Conservation (phyloP, 768 basidiomycete species). For the Goffeauzyma gilvescens region DNA sequence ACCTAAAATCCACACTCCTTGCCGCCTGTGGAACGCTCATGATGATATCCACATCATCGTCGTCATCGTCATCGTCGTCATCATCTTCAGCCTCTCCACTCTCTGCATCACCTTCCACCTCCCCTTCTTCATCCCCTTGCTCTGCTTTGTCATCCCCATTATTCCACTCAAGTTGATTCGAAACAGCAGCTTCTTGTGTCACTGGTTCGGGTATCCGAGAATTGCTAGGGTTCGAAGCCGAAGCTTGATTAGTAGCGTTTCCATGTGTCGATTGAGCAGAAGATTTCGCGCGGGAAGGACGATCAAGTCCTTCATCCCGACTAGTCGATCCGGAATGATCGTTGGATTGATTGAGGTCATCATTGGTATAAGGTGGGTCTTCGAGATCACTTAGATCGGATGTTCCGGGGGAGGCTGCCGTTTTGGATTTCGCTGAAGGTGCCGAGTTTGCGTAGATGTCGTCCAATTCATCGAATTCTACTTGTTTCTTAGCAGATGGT, state of each 20-base stretch:
- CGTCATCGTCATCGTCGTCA: slow-evolving; percentile 18
- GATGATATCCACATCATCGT: slow-evolving; percentile 27
- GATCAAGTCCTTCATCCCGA: too few species aligned
- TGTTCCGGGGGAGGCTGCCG: too few species aligned
- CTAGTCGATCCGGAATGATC: not conserved
- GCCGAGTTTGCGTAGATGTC: slow-evolving; percentile 7
- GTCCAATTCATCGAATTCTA: slow-evolving; percentile 1
- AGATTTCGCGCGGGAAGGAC: too few species aligned
- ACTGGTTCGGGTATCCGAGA: slow-evolving; percentile 21
- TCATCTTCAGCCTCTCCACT: slow-evolving; percentile 15
- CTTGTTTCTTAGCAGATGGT: not conserved
- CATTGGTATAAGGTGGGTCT: too few species aligned
- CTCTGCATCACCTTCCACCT: slow-evolving; percentile 11
- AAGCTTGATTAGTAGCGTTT: not conserved
- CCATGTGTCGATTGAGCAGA: not conserved
- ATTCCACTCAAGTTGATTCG: too few species aligned
- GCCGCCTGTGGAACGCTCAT: slow-evolving; percentile 16
- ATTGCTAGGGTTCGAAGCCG: not conserved
- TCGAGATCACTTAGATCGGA: too few species aligned
- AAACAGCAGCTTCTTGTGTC: too few species aligned
- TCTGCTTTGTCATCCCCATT: slow-evolving; percentile 20
- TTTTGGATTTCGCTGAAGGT: too few species aligned
- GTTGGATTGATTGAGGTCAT: not conserved
- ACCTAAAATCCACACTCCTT: slow-evolving; percentile 29
- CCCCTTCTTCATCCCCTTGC: slow-evolving; percentile 12